phyloP scores from a whole-genome alignment of 2,329 filamentous ascomycete genomes.

The Didymella pomorum region DNA sequence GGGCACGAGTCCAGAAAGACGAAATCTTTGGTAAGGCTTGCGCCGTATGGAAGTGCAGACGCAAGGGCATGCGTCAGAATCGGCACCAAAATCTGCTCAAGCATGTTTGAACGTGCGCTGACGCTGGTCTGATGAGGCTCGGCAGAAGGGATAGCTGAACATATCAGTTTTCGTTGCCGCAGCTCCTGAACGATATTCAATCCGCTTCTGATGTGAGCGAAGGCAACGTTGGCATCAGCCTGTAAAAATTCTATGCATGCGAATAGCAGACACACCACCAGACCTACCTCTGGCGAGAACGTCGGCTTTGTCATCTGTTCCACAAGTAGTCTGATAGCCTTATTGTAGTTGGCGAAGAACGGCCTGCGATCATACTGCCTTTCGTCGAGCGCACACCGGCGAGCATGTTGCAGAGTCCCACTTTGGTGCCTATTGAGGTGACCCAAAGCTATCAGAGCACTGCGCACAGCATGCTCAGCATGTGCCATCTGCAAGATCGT shows the following conservation, averaged over 20 bases:
- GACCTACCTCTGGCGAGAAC: slow-evolving; percentile 38
- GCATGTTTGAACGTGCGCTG: slow-evolving; percentile 4
- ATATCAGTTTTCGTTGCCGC: neutral
- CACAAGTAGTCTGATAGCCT: slow-evolving; percentile 47
- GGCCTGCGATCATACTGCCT: slow-evolving; percentile 23
- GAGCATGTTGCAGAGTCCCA: slow-evolving; percentile 15
- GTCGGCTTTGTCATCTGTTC: slow-evolving; percentile 36
- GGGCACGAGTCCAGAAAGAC: slow-evolving; percentile 7
- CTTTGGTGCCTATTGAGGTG: slow-evolving; percentile 37
- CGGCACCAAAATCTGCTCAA: slow-evolving; percentile 25
- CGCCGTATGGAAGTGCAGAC: slow-evolving; percentile 24
- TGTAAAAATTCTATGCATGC: slow-evolving; percentile 53
- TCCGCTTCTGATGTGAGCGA: slow-evolving; percentile 54
- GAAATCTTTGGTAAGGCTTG: slow-evolving; percentile 16
- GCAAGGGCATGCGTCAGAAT: slow-evolving; percentile 27
- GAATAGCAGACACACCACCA: slow-evolving; percentile 54
- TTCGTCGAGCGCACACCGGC: neutral
- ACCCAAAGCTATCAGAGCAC: slow-evolving; percentile 53
- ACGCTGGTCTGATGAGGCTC: neutral
- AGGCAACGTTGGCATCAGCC: slow-evolving; percentile 49
- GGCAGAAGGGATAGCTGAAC: neutral
- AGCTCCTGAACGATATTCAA: slow-evolving; percentile 45
- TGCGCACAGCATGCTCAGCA: slow-evolving; percentile 51
- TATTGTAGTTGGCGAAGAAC: slow-evolving; percentile 51
- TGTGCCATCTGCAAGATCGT: slow-evolving; percentile 52